These are phyloP conservation scores for Fusarium xyrophilum DNA, from an alignment of 2,329 filamentous ascomycete species.

Conservation along the genomic window DNA sequence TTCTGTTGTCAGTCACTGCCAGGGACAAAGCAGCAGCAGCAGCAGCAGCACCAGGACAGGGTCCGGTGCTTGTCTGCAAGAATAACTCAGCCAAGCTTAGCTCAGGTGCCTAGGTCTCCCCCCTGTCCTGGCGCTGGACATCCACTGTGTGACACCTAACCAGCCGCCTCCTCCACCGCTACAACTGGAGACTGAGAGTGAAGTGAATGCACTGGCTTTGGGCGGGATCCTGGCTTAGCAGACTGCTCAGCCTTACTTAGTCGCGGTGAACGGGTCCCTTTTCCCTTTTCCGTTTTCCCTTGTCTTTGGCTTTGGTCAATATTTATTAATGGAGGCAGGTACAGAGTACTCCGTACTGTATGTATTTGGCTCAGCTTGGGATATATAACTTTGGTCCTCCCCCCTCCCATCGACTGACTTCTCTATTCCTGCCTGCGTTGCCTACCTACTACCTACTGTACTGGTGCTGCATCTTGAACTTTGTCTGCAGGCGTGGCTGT, in stretches of 20 bases:
- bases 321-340: slow-evolving; percentile 32
- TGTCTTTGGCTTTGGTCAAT: slow-evolving; percentile 33
- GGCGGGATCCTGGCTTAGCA: slow-evolving; percentile 34
- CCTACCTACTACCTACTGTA: slow-evolving; percentile 5
- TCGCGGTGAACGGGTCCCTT: slow-evolving; percentile 30
- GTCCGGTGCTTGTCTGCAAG: slow-evolving; percentile 34
- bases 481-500: slow-evolving; percentile 30
- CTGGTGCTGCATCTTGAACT: slow-evolving; percentile 23
- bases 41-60: slow-evolving; percentile 9
- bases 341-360: slow-evolving; percentile 14
- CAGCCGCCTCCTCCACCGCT: slow-evolving; percentile 35
- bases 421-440: slow-evolving; percentile 10
- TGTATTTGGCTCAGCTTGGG: slow-evolving; percentile 24
- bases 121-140: slow-evolving; percentile 31
- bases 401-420: slow-evolving; percentile 23
- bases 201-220: slow-evolving; percentile 16
- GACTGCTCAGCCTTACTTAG: slow-evolving; percentile 42
- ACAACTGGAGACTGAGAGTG: slow-evolving; percentile 5
- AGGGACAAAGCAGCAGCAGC: slow-evolving; percentile 1
- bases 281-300: too few species aligned
- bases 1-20: background rate
- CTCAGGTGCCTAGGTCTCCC: slow-evolving; percentile 30
- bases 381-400: slow-evolving; percentile 39
- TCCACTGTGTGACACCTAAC: slow-evolving; percentile 39
- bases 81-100: slow-evolving; percentile 31